Evolutionary conservation across 164 flowering plant genomes (phyloP).

Genomic region (Cinnamomum micranthum): DNA sequence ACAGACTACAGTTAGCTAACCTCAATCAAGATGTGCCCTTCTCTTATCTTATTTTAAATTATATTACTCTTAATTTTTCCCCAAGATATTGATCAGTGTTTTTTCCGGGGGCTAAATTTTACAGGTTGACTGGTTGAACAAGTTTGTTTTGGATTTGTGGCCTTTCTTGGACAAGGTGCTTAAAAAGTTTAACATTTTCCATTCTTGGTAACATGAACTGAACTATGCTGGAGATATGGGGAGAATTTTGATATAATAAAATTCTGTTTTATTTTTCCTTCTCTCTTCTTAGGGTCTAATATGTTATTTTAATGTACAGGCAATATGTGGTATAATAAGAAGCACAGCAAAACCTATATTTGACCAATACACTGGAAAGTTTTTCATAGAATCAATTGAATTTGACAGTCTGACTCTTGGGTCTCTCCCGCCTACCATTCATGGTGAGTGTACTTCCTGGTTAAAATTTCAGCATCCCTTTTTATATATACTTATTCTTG

Average conservation of each 20-base stretch:
- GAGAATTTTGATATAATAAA: background rate
- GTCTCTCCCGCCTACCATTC: conserved; percentile 62
- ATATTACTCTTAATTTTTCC: background rate
- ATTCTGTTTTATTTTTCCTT: background rate
- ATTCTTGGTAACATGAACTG: background rate
- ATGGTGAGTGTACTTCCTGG: conserved; percentile 37
- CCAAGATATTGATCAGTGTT: background rate
- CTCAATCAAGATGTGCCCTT: too few relatives aligned
- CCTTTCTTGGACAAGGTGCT: conserved; percentile 69
- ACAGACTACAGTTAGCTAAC: background rate
- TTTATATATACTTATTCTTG: too few relatives aligned
- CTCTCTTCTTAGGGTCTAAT: background rate
- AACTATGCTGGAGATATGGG: background rate
- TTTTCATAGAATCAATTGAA: conserved; percentile 48
- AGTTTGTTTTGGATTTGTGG: conserved; percentile 64
- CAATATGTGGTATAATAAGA: conserved; percentile 48
- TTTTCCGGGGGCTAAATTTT: background rate
- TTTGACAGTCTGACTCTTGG: conserved; percentile 70
- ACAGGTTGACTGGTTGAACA: conserved; percentile 94
- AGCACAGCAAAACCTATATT: conserved; percentile 48
- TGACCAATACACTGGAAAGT: conserved; percentile 68
- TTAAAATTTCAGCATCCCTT: background rate
- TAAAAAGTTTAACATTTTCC: background rate
- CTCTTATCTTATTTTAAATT: background rate
- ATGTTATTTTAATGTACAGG: conserved; percentile 33